Evolutionary conservation across 139 green algal genomes (phyloP).

Genomic region (Limnomonas spitsbergensis): DNA sequence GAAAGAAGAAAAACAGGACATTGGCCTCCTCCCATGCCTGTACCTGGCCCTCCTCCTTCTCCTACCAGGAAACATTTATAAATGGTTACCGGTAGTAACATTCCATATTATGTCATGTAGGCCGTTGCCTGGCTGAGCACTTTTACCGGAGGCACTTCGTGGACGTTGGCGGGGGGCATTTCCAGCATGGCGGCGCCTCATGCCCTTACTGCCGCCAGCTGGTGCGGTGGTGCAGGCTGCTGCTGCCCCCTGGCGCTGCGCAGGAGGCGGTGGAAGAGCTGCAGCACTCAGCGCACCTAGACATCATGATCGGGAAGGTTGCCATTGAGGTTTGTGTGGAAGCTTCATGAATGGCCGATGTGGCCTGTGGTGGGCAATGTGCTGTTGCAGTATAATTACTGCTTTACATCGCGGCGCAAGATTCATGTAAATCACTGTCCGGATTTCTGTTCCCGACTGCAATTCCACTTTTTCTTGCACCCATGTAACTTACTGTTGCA

Average conservation of each 20-base stretch:
- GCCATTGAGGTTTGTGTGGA: background rate
- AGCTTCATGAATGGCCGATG: background rate
- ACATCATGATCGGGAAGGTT: background rate
- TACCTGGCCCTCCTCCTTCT: no score
- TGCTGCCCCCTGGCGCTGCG: background rate
- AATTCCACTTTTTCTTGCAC: background rate
- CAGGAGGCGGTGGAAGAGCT: background rate
- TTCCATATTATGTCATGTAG: background rate
- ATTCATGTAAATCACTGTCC: no score
- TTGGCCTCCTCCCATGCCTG: background rate
- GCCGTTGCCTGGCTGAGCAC: constrained; percentile 3
- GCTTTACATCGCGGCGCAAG: background rate
- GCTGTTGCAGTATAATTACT: background rate
- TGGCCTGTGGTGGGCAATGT: background rate
- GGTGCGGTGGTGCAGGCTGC: background rate
- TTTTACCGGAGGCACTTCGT: background rate
- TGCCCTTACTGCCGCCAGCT: background rate
- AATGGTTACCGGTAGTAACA: no score
- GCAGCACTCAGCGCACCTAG: background rate
- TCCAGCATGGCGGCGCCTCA: background rate
- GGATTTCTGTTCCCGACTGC: no score
- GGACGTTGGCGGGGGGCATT: background rate
- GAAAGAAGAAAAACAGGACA: no score
- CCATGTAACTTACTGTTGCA: background rate
- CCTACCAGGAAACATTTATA: no score